A percentile compares a stretch with the other conserved stretches of the same genome.
Conservation (phyloP, 192 early-diverging fungal genomes). For the Lobosporangium transversale region DNA sequence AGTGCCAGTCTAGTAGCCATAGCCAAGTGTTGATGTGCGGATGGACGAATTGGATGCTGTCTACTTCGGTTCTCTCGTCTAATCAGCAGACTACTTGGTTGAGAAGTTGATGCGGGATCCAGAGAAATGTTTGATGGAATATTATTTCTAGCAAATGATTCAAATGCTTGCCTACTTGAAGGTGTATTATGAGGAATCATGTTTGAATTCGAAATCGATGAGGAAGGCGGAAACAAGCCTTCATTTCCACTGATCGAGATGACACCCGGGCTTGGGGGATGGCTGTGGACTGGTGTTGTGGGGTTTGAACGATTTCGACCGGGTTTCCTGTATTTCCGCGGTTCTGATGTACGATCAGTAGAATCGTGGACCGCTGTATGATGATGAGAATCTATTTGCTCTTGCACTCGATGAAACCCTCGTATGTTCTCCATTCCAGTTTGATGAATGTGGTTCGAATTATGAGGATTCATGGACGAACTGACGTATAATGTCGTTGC, state of each 20-base stretch:
- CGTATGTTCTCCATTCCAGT: slow-evolving; percentile 26
- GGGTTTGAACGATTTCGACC: slow-evolving; percentile 40
- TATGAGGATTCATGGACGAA: background rate
- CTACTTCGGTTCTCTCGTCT: slow-evolving; percentile 27
- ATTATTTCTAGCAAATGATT: slow-evolving; percentile 15
- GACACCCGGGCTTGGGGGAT: slow-evolving; percentile 35
- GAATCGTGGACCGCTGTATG: background rate
- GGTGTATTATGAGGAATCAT: background rate
- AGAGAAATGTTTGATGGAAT: slow-evolving; percentile 13
- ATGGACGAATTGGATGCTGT: background rate
- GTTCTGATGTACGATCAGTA: background rate
- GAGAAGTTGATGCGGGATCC: slow-evolving; percentile 3
- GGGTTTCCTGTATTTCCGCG: slow-evolving; percentile 40
- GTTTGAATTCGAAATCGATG: slow-evolving; percentile 1
- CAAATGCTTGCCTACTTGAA: background rate
- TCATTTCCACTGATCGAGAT: background rate
- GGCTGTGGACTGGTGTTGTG: slow-evolving; percentile 36
- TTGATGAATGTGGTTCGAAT: background rate
- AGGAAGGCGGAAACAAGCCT: slow-evolving; percentile 5
- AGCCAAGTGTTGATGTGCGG: slow-evolving; percentile 18
- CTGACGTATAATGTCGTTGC: slow-evolving; percentile 46
- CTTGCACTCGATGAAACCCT: slow-evolving; percentile 31
- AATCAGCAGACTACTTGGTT: slow-evolving; percentile 26
- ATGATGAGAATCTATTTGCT: background rate
- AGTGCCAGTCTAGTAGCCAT: slow-evolving; percentile 41